Evolutionary conservation across 2,329 filamentous ascomycete species (phyloP).

Genomic region (Fragosphaeria purpurea): DNA sequence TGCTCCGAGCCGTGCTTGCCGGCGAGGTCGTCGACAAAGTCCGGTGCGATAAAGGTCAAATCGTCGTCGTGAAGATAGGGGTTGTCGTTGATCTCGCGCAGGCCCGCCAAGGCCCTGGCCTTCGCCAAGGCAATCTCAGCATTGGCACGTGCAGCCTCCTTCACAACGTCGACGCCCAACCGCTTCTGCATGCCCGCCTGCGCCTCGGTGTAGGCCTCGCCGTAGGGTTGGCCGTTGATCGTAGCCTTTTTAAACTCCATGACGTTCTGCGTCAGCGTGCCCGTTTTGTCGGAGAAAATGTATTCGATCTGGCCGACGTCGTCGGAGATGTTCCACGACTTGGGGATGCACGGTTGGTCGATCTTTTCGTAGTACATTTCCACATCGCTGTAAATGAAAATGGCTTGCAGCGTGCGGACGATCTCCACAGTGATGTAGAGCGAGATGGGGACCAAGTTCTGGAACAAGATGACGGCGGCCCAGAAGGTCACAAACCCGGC

Average conservation of each 20-base stretch:
- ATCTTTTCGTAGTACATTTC: slow-evolving; percentile 96
- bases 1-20: slow-evolving; percentile 71
- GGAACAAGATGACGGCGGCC: slow-evolving; percentile 88
- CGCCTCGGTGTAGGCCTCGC: slow-evolving; percentile 95
- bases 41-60: slow-evolving; percentile 83
- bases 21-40: slow-evolving; percentile 74
- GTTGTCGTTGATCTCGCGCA: slow-evolving; percentile 75
- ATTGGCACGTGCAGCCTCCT: slow-evolving; percentile 61
- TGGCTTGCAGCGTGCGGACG: slow-evolving; percentile 80
- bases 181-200: slow-evolving; percentile 93
- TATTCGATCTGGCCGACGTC: slow-evolving; percentile 98
- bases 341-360: slow-evolving; percentile 91
- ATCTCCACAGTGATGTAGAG: slow-evolving; percentile 97
- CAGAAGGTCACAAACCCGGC: slow-evolving; percentile 96
- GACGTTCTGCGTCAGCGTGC: slow-evolving; percentile 18
- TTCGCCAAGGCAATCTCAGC: slow-evolving; percentile 74
- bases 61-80: slow-evolving; percentile 85
- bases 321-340: slow-evolving; percentile 98
- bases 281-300: slow-evolving; percentile 53
- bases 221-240: slow-evolving; percentile 91
- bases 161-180: slow-evolving; percentile 75
- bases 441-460: slow-evolving; percentile 97
- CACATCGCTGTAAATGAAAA: slow-evolving; percentile 95
- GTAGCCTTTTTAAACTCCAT: slow-evolving; percentile 99
- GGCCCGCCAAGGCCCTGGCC: slow-evolving; percentile 56